Evolutionary conservation across 352 stramenopile species (phyloP).

Genomic region (Phytopythium kandeliae): DNA sequence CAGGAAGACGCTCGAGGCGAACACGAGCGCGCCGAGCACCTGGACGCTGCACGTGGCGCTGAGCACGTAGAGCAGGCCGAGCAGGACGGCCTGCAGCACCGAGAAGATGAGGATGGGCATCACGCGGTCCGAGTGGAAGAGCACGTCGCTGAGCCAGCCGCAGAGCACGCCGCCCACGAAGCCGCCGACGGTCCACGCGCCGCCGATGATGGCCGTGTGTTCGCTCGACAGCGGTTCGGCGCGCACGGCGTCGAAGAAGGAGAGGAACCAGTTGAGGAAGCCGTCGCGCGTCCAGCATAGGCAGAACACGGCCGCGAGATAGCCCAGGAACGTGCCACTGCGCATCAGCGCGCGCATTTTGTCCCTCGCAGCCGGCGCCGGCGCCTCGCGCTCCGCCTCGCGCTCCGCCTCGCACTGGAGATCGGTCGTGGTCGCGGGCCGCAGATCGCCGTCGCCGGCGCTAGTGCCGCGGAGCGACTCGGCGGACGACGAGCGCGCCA

Average conservation of each 20-base stretch:
- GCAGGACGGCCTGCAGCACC: slow-evolving; percentile 43
- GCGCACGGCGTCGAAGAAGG: slow-evolving; percentile 69
- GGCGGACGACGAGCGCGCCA: slow-evolving; percentile 4
- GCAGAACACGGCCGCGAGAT: slow-evolving; percentile 65
- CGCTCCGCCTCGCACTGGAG: slow-evolving; percentile 5
- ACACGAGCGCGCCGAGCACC: slow-evolving; percentile 48
- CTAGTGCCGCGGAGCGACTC: slow-evolving; percentile 4
- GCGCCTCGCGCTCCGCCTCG: neutral
- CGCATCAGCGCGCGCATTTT: slow-evolving; percentile 47
- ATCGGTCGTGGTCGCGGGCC: neutral
- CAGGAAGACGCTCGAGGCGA: slow-evolving; percentile 63
- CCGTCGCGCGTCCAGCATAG: slow-evolving; percentile 62
- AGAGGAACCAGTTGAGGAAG: slow-evolving; percentile 76
- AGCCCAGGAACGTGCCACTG: slow-evolving; percentile 65
- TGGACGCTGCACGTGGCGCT: slow-evolving; percentile 42
- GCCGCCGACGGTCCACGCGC: slow-evolving; percentile 68
- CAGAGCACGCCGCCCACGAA: slow-evolving; percentile 69
- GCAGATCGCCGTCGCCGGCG: neutral
- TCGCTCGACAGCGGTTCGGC: slow-evolving; percentile 28
- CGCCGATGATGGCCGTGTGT: slow-evolving; percentile 59
- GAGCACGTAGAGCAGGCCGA: slow-evolving; percentile 50
- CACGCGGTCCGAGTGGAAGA: slow-evolving; percentile 63
- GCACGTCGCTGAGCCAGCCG: slow-evolving; percentile 61
- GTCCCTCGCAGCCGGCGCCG: slow-evolving; percentile 25
- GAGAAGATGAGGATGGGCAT: slow-evolving; percentile 76